phyloP scores from a whole-genome alignment of 768 basidiomycete species.

The Polyporus arcularius region DNA sequence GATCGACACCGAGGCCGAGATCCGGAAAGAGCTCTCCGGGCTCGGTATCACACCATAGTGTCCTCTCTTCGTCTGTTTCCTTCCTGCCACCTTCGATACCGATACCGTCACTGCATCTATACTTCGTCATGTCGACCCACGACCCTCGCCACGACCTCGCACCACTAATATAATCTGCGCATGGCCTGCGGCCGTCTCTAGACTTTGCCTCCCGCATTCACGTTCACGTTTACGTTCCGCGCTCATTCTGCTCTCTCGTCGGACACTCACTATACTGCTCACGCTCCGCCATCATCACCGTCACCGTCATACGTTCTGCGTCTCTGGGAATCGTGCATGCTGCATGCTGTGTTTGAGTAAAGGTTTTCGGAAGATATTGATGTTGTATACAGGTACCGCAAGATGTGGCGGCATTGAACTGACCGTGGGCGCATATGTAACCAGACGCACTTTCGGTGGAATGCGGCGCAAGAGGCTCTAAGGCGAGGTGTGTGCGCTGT shows the following conservation, averaged over 20 bases:
- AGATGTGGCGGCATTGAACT: too few species aligned
- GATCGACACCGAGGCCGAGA: slow-evolving; percentile 88
- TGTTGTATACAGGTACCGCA: slow-evolving; percentile 3
- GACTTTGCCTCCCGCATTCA: too few species aligned
- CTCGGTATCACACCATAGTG: slow-evolving; percentile 30
- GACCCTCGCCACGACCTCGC: too few species aligned
- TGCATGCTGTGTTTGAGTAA: slow-evolving; percentile 11
- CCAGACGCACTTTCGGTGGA: too few species aligned
- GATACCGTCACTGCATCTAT: neutral
- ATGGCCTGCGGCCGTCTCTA: too few species aligned
- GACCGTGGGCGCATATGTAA: too few species aligned
- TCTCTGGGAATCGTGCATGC: slow-evolving; percentile 1
- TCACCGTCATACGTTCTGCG: neutral
- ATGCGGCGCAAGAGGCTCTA: too few species aligned
- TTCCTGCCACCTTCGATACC: neutral
- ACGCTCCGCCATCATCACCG: neutral
- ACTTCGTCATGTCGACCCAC: too few species aligned
- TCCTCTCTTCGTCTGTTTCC: neutral
- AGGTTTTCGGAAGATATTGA: slow-evolving; percentile 4
- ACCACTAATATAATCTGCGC: too few species aligned
- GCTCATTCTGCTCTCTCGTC: neutral
- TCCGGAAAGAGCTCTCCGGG: slow-evolving; percentile 72
- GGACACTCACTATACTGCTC: neutral
- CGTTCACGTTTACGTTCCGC: neutral
- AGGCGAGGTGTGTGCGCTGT: too few species aligned